Conservation (phyloP, 176 grass and related monocot species). For the Triticum turgidum region DNA sequence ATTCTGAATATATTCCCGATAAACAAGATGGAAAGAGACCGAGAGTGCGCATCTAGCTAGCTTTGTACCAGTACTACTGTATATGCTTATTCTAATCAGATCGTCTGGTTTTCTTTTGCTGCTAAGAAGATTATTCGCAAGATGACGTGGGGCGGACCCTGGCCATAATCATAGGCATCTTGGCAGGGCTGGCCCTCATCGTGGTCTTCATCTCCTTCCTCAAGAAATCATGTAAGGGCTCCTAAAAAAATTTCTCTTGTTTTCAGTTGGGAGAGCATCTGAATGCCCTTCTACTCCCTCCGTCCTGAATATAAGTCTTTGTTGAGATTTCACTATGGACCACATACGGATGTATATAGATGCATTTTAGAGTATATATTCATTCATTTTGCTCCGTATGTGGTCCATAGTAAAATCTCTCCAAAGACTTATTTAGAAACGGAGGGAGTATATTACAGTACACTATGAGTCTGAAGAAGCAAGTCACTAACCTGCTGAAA, state of each 20-base stretch:
- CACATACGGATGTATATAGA: too few relatives aligned
- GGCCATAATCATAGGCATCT: conserved; percentile 78
- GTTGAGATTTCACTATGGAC: too few relatives aligned
- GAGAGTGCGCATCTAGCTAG: conserved; percentile 17
- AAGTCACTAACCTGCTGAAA: conserved; percentile 1
- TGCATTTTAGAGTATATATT: too few relatives aligned
- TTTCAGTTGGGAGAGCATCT: background rate
- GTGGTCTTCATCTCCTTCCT: conserved; percentile 89
- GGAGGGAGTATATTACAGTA: too few relatives aligned
- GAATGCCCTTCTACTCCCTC: background rate
- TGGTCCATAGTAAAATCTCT: too few relatives aligned
- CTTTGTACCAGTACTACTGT: background rate
- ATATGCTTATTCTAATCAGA: conserved; percentile 20
- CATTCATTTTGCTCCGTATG: too few relatives aligned
- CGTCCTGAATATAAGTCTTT: too few relatives aligned
- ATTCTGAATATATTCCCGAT: conserved; percentile 64
- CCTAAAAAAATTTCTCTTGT: background rate
- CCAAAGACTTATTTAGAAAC: too few relatives aligned
- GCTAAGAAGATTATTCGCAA: conserved; percentile 66
- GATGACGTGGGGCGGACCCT: conserved; percentile 80
- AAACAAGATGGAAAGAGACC: conserved; percentile 22
- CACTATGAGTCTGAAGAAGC: background rate
- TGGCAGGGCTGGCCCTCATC: conserved; percentile 68
- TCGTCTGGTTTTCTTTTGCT: background rate
- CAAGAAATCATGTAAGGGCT: conserved; percentile 51